Evolutionary conservation across 805 yeast species (phyloP).

Genomic region (Starmerella gropengiesseri): DNA sequence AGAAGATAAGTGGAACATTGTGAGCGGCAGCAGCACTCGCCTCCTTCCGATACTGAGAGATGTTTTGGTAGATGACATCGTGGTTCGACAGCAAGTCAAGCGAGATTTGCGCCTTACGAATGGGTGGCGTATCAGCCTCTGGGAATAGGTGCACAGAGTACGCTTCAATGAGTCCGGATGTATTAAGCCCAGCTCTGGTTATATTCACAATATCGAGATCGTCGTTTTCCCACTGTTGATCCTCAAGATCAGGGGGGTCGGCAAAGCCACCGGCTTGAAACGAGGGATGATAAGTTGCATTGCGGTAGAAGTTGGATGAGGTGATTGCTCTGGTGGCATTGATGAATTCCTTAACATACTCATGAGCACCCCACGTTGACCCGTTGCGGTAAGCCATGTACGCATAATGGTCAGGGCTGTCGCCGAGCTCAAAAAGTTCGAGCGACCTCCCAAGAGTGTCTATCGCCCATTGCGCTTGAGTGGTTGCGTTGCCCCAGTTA

Average conservation of each 20-base stretch:
- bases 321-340: not conserved
- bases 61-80: not conserved
- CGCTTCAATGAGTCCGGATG: not conserved
- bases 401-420: slow-evolving; percentile 3
- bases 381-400: slow-evolving; percentile 1
- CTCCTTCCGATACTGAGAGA: not conserved
- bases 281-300: not conserved
- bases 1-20: not conserved
- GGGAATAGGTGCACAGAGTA: not conserved
- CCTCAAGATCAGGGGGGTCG: not conserved
- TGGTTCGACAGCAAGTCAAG: not conserved
- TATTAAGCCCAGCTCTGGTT: not conserved
- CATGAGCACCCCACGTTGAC: not conserved
- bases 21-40: not conserved
- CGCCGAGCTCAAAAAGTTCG: not conserved
- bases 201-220: not conserved
- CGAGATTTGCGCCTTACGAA: not conserved
- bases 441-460: not conserved
- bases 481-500: not conserved
- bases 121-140: not conserved
- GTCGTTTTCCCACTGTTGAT: slow-evolving; percentile 3
- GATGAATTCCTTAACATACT: not conserved
- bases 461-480: not conserved
- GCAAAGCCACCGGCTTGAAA: slow-evolving; percentile 1
- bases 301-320: not conserved